These are phyloP conservation scores for Microbotryum intermedium DNA, from an alignment of 1,284 basidiomycete species.

Conservation along the genomic window DNA sequence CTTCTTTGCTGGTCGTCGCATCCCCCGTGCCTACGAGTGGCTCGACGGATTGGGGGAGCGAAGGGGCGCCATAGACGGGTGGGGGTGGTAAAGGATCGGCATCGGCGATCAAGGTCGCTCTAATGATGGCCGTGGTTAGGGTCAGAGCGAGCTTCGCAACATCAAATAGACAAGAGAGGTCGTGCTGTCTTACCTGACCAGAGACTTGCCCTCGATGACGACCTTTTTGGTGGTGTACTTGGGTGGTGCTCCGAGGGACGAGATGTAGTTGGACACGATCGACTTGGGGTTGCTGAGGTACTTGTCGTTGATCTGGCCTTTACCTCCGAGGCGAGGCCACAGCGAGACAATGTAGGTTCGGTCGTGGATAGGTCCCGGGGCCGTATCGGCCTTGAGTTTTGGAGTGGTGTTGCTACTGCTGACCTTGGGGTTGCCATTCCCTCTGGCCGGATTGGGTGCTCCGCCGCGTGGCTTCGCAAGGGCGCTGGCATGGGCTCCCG, in stretches of 20 bases:
- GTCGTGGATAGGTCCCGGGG: background rate
- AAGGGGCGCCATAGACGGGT: conserved; percentile 2
- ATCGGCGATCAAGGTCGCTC: conserved; percentile 23
- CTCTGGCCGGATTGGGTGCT: no score
- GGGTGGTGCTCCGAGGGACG: conserved; percentile 6
- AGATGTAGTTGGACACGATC: conserved; percentile 17
- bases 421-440: no score
- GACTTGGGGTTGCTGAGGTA: background rate
- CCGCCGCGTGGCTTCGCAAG: no score
- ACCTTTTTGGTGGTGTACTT: conserved; percentile 6
- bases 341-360: background rate
- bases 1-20: conserved; percentile 54
- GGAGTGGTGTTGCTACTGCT: no score
- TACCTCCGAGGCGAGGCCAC: background rate
- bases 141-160: background rate
- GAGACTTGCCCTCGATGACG: conserved; percentile 4
- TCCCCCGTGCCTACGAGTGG: conserved; percentile 53
- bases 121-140: background rate
- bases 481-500: no score
- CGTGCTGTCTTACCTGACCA: conserved; percentile 7
- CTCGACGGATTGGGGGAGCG: conserved; percentile 17
- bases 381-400: no score
- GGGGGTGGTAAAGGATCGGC: conserved; percentile 15
- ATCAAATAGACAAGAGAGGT: background rate
- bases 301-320: background rate